phyloP scores from a whole-genome alignment of 371 early-diverging fungal genomes.

The Zychaea mexicana region DNA sequence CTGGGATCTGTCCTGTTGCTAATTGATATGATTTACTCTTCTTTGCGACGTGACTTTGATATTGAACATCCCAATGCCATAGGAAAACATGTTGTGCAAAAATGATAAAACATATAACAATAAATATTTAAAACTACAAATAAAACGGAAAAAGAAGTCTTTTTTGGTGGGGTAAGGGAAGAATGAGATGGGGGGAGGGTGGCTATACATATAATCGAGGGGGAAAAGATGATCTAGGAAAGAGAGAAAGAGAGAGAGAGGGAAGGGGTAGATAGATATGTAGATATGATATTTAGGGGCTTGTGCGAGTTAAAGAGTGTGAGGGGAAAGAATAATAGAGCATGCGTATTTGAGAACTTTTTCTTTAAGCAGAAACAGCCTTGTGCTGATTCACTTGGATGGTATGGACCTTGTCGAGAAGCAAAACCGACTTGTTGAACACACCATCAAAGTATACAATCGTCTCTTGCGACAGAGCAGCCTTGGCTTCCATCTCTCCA shows the following conservation, averaged over 20 bases:
- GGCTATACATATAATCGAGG: background rate
- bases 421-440: conserved; percentile 43
- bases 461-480: conserved; percentile 65
- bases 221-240: background rate
- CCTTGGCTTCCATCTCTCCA: conserved; percentile 57
- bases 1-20: conserved; percentile 82
- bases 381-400: conserved; percentile 26
- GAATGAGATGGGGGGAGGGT: background rate
- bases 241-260: no score
- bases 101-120: conserved; percentile 24
- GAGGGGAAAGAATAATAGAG: no score
- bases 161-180: background rate
- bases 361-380: conserved; percentile 1
- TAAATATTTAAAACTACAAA: conserved; percentile 4
- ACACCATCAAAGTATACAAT: conserved; percentile 68
- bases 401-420: conserved; percentile 43
- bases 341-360: no score
- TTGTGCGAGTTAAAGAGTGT: no score
- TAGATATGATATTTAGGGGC: no score
- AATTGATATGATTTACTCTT: conserved; percentile 77
- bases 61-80: conserved; percentile 60
- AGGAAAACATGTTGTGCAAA: conserved; percentile 61
- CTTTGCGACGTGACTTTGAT: conserved; percentile 80
- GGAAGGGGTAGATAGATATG: no score
- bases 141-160: background rate